A percentile compares a stretch with the other conserved stretches of the same genome.
These are phyloP conservation scores for Rhodotorula sp. DNA, from an alignment of 1,284 basidiomycete genomes.

Conservation along the genomic window DNA sequence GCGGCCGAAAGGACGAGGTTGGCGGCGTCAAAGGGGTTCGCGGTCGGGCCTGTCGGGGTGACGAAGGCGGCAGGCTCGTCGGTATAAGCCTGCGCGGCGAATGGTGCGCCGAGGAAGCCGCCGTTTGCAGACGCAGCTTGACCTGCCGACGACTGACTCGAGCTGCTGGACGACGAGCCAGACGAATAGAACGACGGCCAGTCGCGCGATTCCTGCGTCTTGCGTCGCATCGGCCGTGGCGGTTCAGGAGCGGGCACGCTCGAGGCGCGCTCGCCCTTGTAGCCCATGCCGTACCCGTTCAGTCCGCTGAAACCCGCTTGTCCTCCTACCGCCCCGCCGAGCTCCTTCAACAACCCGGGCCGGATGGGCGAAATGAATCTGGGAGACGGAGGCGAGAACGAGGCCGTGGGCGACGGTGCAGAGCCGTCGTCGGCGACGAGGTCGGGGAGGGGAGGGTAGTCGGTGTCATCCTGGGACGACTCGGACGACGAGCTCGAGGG, in stretches of 20 bases:
- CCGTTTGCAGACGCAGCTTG: not conserved
- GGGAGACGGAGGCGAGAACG: conserved; percentile 18
- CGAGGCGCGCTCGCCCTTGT: conserved; percentile 15
- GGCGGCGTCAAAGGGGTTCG: conserved; percentile 17
- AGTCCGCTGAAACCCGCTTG: not conserved
- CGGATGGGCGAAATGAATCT: not conserved
- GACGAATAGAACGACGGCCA: conserved; percentile 31
- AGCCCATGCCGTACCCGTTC: not conserved
- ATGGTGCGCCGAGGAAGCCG: not conserved
- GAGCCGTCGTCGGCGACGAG: conserved; percentile 23
- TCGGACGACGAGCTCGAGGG: conserved; percentile 7
- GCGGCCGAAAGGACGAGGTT: conserved; percentile 19
- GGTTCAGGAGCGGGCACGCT: conserved; percentile 16
- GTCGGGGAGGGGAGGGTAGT: conserved; percentile 21
- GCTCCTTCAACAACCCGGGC: not conserved
- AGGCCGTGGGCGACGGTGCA: not conserved
- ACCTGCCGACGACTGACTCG: not conserved
- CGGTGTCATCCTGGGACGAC: conserved; percentile 1
- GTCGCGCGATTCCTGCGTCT: conserved; percentile 28
- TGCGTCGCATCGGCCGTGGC: conserved; percentile 22
- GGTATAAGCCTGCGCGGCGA: not conserved
- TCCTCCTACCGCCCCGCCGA: not conserved
- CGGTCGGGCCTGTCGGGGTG: not conserved
- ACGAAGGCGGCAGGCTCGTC: conserved; percentile 18
- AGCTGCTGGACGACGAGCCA: conserved; percentile 7